phyloP scores from a whole-genome alignment of 192 early-diverging fungal genomes.

The Martensiomyces pterosporus region DNA sequence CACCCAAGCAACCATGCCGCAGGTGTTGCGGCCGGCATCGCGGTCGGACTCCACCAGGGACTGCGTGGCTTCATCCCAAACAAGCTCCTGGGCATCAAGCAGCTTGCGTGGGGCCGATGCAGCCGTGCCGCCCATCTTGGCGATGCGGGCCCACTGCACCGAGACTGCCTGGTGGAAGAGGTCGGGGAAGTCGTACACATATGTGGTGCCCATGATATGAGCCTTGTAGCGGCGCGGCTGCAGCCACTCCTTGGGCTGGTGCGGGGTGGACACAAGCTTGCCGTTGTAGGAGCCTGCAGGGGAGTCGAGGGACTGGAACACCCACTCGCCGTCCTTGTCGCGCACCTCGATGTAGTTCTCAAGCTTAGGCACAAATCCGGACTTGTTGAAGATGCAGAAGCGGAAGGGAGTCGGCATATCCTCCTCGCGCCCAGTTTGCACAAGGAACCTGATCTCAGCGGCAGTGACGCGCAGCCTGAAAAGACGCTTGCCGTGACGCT shows the following conservation, averaged over 20 bases:
- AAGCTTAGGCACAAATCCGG: constrained; percentile 86
- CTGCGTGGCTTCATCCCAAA: constrained; percentile 74
- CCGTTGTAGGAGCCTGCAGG: constrained; percentile 79
- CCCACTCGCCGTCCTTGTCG: constrained; percentile 74
- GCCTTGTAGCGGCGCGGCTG: constrained; percentile 97
- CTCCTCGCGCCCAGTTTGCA: constrained; percentile 62
- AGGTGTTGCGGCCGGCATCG: constrained; percentile 82
- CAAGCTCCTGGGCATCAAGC: constrained; percentile 79
- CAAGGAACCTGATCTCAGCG: constrained; percentile 95
- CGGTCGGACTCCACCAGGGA: constrained; percentile 68
- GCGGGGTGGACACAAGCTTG: constrained; percentile 73
- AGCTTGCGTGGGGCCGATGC: constrained; percentile 56
- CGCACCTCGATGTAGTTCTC: constrained; percentile 92
- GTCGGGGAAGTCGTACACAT: constrained; percentile 98
- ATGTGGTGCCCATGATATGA: constrained; percentile 96
- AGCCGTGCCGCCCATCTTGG: constrained; percentile 30
- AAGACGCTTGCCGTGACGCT: constrained; percentile 90
- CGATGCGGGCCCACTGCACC: constrained; percentile 66
- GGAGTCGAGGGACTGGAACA: constrained; percentile 78
- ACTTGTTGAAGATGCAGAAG: constrained; percentile 87
- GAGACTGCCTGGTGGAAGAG: constrained; percentile 88
- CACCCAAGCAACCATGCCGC: constrained; percentile 97
- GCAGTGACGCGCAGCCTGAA: constrained; percentile 91
- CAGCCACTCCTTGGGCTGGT: constrained; percentile 92
- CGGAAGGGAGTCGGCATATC: constrained; percentile 76